Evolutionary conservation across 208 protist genomes (phyloP), one percentile per base, ranked within the genome.

Genomic region (Leishmania turanica): DNA sequence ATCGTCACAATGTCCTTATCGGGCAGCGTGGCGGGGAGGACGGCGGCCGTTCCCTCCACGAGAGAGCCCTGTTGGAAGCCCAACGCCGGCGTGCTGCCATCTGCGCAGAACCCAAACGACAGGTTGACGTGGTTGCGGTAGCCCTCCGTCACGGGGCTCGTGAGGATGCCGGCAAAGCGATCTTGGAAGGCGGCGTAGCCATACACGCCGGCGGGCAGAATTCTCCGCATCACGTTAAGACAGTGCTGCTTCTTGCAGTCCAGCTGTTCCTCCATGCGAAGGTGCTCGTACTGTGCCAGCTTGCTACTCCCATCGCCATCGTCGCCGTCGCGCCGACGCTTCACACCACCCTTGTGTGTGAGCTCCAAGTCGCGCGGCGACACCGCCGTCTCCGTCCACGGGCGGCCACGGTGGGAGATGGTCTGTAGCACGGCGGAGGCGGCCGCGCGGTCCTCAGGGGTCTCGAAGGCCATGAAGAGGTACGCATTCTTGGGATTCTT

Each of bases 41-140:
- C 89, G 53, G 86, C 82, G 11, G 89, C 87, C 8, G 77, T 91
- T 51, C 94, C 96, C 31, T 96, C 96, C 42, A 97, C 79, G 79
- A 96, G 83, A 7, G 93, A 78, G 70, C 94, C 96, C 42, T 88
- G 90, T n/a, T 89, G 66, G 75, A 95, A 96, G 37, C 91, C 91
- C 74, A 96, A 82, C 21, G 88, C 84, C 3, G 93, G 86, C 27
- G 77, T 83, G 24, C 9, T 42, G 37, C 95, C 93, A 51, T 82
- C 66, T 0, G 84, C 82, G 66, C 87, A 84, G 56, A 80, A 83
- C n/a, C 97, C 98, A 81, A 97, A 96, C 34, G 95, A 93, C 34
- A 98, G 88, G 75, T 97, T 90, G 40, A 93, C 90, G 87, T 99
- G 98, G 75, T 99, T 99, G 71, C 98, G 93, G 86, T 99, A 99